These are phyloP conservation scores for Rutstroemia sydowiana DNA, from an alignment of 2,329 filamentous ascomycete genomes.

Conservation along the genomic window DNA sequence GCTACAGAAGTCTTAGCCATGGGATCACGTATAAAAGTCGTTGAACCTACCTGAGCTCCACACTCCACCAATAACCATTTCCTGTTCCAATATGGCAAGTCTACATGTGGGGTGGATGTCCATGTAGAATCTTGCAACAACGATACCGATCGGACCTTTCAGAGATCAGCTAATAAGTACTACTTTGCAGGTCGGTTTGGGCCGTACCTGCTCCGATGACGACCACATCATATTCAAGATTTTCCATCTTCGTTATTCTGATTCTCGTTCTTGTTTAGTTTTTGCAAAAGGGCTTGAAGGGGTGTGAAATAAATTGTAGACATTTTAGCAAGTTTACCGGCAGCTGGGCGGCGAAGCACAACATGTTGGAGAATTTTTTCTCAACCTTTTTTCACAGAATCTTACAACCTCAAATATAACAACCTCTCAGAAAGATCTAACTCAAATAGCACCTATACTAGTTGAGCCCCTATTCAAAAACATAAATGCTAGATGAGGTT, in stretches of 20 bases:
- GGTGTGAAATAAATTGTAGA: neutral
- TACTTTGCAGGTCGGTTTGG: neutral
- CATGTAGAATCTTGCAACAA: slow-evolving; percentile 14
- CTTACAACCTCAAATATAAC: too few species aligned
- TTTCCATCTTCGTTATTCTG: neutral
- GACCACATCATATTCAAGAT: neutral
- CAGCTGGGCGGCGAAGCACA: neutral
- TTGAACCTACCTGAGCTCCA: neutral
- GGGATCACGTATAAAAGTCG: neutral
- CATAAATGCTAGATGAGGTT: too few species aligned
- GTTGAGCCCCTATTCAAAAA: too few species aligned
- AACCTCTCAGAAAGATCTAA: too few species aligned
- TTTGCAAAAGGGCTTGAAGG: neutral
- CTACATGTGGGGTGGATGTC: slow-evolving; percentile 11
- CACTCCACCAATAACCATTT: slow-evolving; percentile 5
- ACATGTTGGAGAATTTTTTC: too few species aligned
- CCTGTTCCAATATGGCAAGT: slow-evolving; percentile 12
- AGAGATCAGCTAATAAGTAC: neutral
- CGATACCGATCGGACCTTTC: slow-evolving; percentile 11
- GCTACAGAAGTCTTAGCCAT: slow-evolving; percentile 11
- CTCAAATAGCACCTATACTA: too few species aligned
- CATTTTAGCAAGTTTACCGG: neutral
- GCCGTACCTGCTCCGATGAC: neutral
- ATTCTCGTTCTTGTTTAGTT: neutral
- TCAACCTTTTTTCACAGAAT: too few species aligned